Evolutionary conservation across 306 rosid genomes (phyloP), one percentile per base, ranked within the genome.

Genomic region (Erythrophleum fordii): DNA sequence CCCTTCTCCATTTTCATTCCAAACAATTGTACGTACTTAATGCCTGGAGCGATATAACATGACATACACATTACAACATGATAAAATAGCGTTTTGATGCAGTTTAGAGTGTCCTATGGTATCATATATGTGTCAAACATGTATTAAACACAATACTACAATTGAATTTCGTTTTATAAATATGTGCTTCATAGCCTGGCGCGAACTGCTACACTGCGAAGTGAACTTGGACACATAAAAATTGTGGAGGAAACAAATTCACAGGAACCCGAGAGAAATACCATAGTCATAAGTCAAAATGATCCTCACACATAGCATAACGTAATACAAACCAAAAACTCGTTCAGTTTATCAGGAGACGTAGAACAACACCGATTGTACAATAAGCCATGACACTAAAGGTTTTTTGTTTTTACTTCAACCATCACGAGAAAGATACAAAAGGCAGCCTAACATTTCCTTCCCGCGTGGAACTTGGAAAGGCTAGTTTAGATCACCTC

Each of bases 401-500:
- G 39, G 12, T 55, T 62, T 8, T 56, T 23, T 56, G 4, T 22
- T 56, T 41, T 75, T 29, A 11, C 25, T 70, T 67, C 72, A 84
- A 60, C 49, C 71, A 53, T 23, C 68, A 74, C 8, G 29, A 20
- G 74, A 55, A 56, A 12, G 55, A 45, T 16, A 26, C 35, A 69
- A 16, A 69, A 44, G 53, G 51, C 18, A n/a, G 14, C 35, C 18
- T 26, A 17, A 68, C 55, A 56, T 48, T 14, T 56, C 73, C 66
- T 28, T 34, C 74, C 18, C 67, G 20, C 6, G 17, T 31, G 75
- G 60, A 60, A 61, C 77, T 59, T 17, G 78, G 22, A 59, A 51
- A 25, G 56, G 41, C 75, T 64, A 42, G 41, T 37, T 58, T 22
- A 23, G 35, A 6, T 11, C 58, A 55, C 55, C 53, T 88, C 84